Conservation (phyloP, 192 early-diverging fungal genomes). For the Coemansia guatemalensis region DNA sequence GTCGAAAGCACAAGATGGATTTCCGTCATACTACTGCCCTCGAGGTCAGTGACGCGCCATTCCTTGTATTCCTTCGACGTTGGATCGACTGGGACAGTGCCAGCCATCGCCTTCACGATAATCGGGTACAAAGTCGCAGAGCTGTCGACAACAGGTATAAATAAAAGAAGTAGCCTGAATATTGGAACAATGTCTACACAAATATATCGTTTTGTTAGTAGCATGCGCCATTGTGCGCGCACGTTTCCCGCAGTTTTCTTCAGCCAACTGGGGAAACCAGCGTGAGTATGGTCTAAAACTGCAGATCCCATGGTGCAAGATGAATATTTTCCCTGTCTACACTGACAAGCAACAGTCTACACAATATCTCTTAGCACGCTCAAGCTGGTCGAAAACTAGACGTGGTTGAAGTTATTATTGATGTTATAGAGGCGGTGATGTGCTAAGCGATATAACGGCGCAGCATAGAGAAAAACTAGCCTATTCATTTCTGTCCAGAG, state of each 20-base stretch:
- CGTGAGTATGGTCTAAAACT: constrained; percentile 13
- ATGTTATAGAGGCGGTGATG: neutral
- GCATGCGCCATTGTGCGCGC: neutral
- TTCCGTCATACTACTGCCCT: constrained; percentile 47
- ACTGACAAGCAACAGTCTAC: neutral
- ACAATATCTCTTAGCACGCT: neutral
- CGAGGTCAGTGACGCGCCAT: constrained; percentile 46
- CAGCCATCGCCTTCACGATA: neutral
- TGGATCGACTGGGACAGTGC: constrained; percentile 18
- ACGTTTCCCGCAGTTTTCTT: neutral
- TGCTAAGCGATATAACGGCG: neutral
- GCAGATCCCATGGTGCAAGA: neutral
- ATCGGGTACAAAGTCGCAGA: neutral
- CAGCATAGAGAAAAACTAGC: neutral
- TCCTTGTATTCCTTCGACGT: constrained; percentile 55
- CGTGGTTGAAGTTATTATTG: neutral
- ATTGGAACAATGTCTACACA: neutral
- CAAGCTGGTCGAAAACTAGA: neutral
- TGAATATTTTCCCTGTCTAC: neutral
- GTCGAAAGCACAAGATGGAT: constrained; percentile 45
- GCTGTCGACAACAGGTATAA: neutral
- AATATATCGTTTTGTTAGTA: neutral
- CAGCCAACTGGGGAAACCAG: neutral
- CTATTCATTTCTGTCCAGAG: constrained; percentile 20
- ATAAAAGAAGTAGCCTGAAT: neutral